phyloP scores from a whole-genome alignment of 148 eudicot genomes.

The Cornus controversa region DNA sequence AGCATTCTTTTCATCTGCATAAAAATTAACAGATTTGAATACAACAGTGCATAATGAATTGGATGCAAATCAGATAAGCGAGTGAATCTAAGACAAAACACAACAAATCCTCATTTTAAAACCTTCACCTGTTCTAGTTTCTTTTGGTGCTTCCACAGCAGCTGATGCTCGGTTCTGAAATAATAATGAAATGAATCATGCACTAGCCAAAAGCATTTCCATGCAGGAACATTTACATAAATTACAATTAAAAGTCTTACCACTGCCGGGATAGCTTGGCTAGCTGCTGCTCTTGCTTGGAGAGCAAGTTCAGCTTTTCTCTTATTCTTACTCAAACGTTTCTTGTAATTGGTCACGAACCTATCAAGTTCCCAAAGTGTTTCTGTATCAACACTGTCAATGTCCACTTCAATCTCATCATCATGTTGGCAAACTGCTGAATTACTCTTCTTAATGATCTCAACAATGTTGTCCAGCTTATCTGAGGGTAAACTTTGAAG shows the following conservation, averaged over 20 bases:
- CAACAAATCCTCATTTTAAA: background rate
- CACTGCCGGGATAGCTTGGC: conserved; percentile 33
- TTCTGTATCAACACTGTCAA: conserved; percentile 27
- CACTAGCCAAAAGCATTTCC: background rate
- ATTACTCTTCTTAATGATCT: conserved; percentile 19
- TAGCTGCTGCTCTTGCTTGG: conserved; percentile 43
- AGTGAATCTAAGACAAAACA: background rate
- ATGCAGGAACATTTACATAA: conserved; percentile 1
- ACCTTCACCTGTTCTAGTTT: conserved; percentile 44
- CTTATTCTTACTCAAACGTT: conserved; percentile 23
- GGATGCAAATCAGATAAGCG: background rate
- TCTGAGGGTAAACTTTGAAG: conserved; percentile 24
- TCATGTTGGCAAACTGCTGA: conserved; percentile 17
- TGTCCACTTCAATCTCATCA: conserved; percentile 26
- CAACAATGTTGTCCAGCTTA: conserved; percentile 20
- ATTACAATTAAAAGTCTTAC: conserved; percentile 29
- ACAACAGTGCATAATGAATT: background rate
- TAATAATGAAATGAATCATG: background rate
- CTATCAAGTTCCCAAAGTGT: conserved; percentile 32
- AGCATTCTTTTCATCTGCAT: conserved; percentile 39
- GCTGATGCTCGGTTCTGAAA: conserved; percentile 49
- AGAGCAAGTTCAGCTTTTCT: conserved; percentile 28
- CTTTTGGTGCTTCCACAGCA: conserved; percentile 29
- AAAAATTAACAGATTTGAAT: background rate
- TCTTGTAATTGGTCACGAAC: conserved; percentile 28